Conservation (phyloP, 805 yeast species). For the Myxozyma mucilagina region DNA sequence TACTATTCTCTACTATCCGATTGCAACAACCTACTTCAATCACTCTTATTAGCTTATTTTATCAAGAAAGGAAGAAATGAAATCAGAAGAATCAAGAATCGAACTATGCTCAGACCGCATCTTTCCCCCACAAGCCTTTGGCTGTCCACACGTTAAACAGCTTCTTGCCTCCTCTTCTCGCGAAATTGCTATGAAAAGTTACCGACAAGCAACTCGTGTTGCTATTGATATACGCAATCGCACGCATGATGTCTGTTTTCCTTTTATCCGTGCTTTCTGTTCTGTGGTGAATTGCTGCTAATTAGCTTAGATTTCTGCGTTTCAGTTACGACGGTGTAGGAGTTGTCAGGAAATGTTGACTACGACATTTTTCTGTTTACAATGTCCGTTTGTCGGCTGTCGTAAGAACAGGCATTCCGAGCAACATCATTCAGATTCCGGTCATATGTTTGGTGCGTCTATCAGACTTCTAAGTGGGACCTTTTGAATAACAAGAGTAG, state of each 20-base stretch:
- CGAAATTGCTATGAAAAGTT: constrained; percentile 32
- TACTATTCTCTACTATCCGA: too few relatives aligned
- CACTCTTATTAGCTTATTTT: too few relatives aligned
- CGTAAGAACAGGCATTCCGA: constrained; percentile 27
- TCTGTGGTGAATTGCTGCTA: not conserved
- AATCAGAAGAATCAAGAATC: not conserved
- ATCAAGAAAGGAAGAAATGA: too few relatives aligned
- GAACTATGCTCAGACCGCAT: constrained; percentile 7
- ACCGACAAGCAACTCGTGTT: constrained; percentile 30
- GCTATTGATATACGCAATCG: constrained; percentile 19
- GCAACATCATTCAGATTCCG: constrained; percentile 28
- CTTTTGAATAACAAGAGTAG: constrained; percentile 42
- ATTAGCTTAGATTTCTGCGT: constrained; percentile 10
- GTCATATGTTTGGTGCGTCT: constrained; percentile 33
- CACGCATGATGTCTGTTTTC: constrained; percentile 8
- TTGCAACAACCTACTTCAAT: too few relatives aligned
- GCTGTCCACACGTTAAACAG: constrained; percentile 32
- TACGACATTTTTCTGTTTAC: constrained; percentile 32
- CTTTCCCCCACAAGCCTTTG: constrained; percentile 9
- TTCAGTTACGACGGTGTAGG: constrained; percentile 27
- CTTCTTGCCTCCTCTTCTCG: constrained; percentile 30
- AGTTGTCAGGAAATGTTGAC: constrained; percentile 32
- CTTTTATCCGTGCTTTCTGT: not conserved
- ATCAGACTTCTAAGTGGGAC: not conserved
- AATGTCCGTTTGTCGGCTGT: constrained; percentile 34